Percentiles rank a stretch among this genome's conserved stretches.
Conservation (phyloP, 2,329 filamentous ascomycete genomes). For the Xylaria sp. region DNA sequence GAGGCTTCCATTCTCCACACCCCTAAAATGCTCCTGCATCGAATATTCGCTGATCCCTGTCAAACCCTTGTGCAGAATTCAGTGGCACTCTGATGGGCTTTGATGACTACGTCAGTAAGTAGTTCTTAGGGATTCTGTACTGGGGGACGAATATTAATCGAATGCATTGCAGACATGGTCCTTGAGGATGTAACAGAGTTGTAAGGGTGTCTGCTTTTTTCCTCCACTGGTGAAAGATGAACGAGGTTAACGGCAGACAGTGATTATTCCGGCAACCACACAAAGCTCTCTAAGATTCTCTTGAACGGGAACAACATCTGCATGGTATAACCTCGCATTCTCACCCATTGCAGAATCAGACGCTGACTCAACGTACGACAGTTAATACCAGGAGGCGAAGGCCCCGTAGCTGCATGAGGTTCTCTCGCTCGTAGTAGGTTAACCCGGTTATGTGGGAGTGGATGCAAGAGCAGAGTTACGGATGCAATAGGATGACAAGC, state of each 20-base stretch:
- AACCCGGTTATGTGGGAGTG: background rate
- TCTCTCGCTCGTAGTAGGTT: background rate
- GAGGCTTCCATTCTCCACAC: constrained; percentile 20
- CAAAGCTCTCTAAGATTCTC: constrained; percentile 91
- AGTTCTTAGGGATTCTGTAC: constrained; percentile 21
- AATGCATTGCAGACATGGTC: constrained; percentile 82
- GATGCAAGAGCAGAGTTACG: background rate
- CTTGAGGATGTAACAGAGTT: constrained; percentile 97
- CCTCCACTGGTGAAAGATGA: constrained; percentile 15
- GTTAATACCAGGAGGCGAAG: constrained; percentile 83
- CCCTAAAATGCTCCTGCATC: background rate
- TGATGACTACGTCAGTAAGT: constrained; percentile 99
- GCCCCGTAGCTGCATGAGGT: constrained; percentile 60
- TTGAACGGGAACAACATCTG: constrained; percentile 99
- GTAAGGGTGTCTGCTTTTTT: constrained; percentile 58
- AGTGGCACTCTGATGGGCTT: constrained; percentile 94
- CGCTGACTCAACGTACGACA: constrained; percentile 50
- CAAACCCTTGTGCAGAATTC: constrained; percentile 74
- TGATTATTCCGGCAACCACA: constrained; percentile 89
- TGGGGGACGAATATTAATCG: constrained; percentile 15
- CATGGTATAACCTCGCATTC: constrained; percentile 77
- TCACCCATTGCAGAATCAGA: background rate
- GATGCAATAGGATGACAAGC: background rate
- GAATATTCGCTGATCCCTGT: constrained; percentile 7
- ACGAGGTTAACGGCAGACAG: constrained; percentile 59